phyloP scores from a whole-genome alignment of 2,329 filamentous ascomycete species.

The Penicillium oxalicum region DNA sequence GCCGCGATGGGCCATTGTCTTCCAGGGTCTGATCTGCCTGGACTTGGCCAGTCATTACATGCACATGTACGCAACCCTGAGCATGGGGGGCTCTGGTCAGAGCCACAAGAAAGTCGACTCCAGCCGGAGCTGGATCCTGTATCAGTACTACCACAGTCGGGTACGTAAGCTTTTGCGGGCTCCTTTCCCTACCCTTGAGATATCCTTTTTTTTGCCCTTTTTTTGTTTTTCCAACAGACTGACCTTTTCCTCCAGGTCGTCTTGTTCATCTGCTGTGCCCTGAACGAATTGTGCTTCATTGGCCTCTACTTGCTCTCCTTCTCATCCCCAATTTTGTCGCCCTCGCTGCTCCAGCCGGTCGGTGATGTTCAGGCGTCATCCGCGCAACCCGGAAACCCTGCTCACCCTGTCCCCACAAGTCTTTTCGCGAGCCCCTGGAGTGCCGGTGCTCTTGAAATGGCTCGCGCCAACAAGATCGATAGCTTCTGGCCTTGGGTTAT shows the following conservation, averaged over 20 bases:
- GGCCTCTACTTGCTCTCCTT: constrained; percentile 96
- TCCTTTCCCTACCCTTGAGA: background rate
- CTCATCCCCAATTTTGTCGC: constrained; percentile 81
- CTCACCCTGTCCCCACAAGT: constrained; percentile 61
- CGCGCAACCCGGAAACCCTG: constrained; percentile 59
- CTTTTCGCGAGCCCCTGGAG: constrained; percentile 87
- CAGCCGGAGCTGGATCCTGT: constrained; percentile 79
- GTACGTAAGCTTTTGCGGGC: constrained; percentile 43
- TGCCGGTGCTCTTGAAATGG: constrained; percentile 85
- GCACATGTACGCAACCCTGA: constrained; percentile 95
- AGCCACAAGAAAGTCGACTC: constrained; percentile 94
- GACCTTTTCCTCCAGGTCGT: constrained; percentile 59
- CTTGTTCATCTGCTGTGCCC: constrained; percentile 79
- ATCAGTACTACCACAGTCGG: constrained; percentile 96
- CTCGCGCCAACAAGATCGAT: constrained; percentile 88
- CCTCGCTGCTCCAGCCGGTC: constrained; percentile 65
- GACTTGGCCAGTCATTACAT: constrained; percentile 97
- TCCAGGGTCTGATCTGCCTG: constrained; percentile 86
- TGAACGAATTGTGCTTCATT: constrained; percentile 98
- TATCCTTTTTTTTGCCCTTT: background rate
- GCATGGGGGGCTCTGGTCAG: constrained; percentile 70
- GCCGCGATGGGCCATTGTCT: constrained; percentile 86
- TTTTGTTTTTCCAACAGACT: too few relatives aligned
- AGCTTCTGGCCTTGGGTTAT: constrained; percentile 72
- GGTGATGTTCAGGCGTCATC: constrained; percentile 51